Base-by-base conservation (phyloP, 768 basidiomycete species). In the Xanthoconium purpureum region DNA sequence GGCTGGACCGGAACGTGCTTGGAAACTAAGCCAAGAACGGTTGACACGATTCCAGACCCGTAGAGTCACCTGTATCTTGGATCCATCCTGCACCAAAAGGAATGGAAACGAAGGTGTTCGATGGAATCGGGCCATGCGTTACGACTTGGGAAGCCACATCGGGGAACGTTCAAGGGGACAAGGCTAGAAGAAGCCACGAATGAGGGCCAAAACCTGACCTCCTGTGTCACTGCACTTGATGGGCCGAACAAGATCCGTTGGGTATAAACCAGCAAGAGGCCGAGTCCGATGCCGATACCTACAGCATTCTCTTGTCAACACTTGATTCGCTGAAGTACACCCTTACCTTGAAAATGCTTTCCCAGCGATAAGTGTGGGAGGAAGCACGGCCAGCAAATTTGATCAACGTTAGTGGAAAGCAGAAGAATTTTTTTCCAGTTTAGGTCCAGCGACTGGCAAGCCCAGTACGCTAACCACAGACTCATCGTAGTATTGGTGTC, bases 81-180 rank as follows among this genome's bases (percentile, higher is more conserved):
- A 43, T 45, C 69, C 66, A 55, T 64, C 68, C 62, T 61, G 60
- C 61, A 43, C 54, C 47, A 53, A 24, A 11, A 45, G 37, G 30
- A 43, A 50, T 40, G 42, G 36, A 14, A 35, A 47, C 24, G 51
- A 50, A 47, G 20, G 17, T 12, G 18, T 24, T 28, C 29, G 47
- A 39, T 48, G 30, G 47, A 24, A n/a, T 30, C 15, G 3, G 11
- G n/a, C 40, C 50, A 40, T 33, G n/a, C 3, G 14, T 15, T 10
- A 40, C 18, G 38, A 30, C 29, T 14, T 24, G 29, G 10, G 20
- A 38, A 15, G 8, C 14, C n/a, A 38, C 30, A 15, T 24, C 36
- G n/a, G 28, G 53, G 15, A 17, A 40, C 33, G 24, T 30, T 20
- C 38, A 17, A 18, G 18, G 28, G 36, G 18, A 37, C 29, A 32